Base-by-base conservation (phyloP, 1,284 basidiomycete species). In the Xerocomus amazonicus region DNA sequence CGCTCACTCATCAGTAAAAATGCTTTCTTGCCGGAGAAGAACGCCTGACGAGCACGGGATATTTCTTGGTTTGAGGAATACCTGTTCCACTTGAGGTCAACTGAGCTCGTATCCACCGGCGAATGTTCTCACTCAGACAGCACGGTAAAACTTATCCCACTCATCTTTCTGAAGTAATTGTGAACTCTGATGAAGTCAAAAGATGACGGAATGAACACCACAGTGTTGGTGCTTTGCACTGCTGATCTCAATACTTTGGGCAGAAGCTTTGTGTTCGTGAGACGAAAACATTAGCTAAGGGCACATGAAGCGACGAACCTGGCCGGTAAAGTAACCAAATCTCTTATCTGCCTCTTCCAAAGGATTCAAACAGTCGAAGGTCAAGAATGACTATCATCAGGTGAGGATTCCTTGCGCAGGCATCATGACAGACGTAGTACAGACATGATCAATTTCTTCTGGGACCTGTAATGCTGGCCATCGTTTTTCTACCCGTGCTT, bases 121-220 rank as follows among this genome's bases (percentile, higher is more conserved):
- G 44, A 8, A 34, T 27, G 27, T 29, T 31, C 80, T 60, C 62
- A 93, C 89, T 99, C 97, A 3, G 92, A 95, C 42, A 99, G 82
- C 12, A 92, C 82, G 1, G 89, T 74, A 61, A 90, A 94, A 2
- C 80, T 81, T 19, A 89, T 75, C n/a, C 82, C 78, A 27, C 77
- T 73, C 50, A 77, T 71, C 63, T 88, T 91, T 46, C 84, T 80
- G 67, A 99, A 85, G 66, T 91, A 77, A 57, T 94, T 92, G 50
- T 92, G 87, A 4, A 99, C 75, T 10, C 92, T 82, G 46, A 98
- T 90, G 69, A 97, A 99, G 72, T 99, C 97, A 64, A 97, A 97
- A 54, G 96, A 98, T 0, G 91, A 94, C 0, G 97, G 94, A 9
- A 99, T 76, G 60, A 98, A 90, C 59, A 99, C 78, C 48, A 88